A percentile compares a stretch with the other conserved stretches of the same genome.
These are phyloP conservation scores for Suillus plorans DNA, from an alignment of 768 basidiomycete species.

Conservation along the genomic window DNA sequence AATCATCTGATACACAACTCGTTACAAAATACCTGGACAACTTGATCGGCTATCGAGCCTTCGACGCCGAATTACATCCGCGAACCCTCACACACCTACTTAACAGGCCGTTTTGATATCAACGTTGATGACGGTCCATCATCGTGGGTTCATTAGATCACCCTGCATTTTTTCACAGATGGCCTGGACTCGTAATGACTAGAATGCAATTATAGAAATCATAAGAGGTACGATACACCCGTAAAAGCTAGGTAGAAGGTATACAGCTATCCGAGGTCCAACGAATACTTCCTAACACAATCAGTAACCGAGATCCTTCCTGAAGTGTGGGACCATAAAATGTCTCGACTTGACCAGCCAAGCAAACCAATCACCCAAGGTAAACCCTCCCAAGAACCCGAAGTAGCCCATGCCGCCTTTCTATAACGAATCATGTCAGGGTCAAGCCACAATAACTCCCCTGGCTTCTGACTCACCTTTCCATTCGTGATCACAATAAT, in stretches of 20 bases:
- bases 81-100: neutral
- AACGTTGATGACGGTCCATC: neutral
- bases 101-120: neutral
- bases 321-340: constrained; percentile 26
- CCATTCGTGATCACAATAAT: constrained; percentile 55
- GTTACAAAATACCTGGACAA: neutral
- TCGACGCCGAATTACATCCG: constrained; percentile 1
- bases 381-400: constrained; percentile 42
- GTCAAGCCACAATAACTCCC: constrained; percentile 9
- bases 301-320: constrained; percentile 30
- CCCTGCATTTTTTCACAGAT: neutral
- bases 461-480: constrained; percentile 38
- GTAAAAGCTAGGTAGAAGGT: neutral
- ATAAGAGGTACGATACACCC: neutral
- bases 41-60: neutral
- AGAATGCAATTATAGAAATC: neutral
- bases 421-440: constrained; percentile 25
- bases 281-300: neutral
- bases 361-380: constrained; percentile 45
- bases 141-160: neutral
- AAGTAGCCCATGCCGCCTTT: constrained; percentile 40
- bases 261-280: neutral
- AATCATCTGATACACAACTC: neutral
- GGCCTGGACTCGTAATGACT: neutral
- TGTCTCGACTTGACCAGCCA: constrained; percentile 39